Evolutionary conservation across 164 flowering plant species (phyloP), one percentile per base, ranked within the genome.

Genomic region (Protea cynaroides): DNA sequence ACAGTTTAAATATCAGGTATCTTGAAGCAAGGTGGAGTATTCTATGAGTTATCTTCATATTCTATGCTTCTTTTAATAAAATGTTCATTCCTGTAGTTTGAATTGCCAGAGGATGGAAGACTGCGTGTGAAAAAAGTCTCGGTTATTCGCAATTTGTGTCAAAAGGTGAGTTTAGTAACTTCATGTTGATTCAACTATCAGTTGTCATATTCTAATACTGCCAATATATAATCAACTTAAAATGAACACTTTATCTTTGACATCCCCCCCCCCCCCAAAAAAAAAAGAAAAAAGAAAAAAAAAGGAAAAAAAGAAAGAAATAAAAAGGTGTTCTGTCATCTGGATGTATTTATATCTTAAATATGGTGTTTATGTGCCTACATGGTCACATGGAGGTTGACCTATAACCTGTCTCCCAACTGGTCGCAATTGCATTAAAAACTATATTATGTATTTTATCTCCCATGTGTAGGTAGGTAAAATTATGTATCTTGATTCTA

Each of bases 1-100:
- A 58, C 88, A 86, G 69, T 65, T 73, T 58, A 95, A 95, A 74
- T 92, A 95, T 82, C 83, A 87, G 99, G 99, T 95, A 80, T 62
- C n/a, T 10, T 24, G 18, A 64, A 57, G 43, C 55, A 24, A 25
- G 36, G 40, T 29, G 1, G 34, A 37, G 22, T 21, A n/a, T n/a
- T n/a, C 22, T n/a, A 5, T 67, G 15, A 18, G 10, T 51, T 58
- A 58, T 43, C 19, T 14, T 23, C 17, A 22, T 12, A 55, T 58
- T 58, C n/a, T 53, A 3, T 37, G 38, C 50, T 54, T 13, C 46
- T 47, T n/a, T 56, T 13, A 63, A 46, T n/a, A 29, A 44, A 23
- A 44, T 12, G 37, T 76, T 69, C 15, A n/a, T 56, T 61, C 3
- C 12, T 76, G 70, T 69, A 95, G 99, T 95, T 95, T 83, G 85